These are phyloP conservation scores for Prunus dulcis DNA, from an alignment of 306 rosid genomes.

Conservation along the genomic window DNA sequence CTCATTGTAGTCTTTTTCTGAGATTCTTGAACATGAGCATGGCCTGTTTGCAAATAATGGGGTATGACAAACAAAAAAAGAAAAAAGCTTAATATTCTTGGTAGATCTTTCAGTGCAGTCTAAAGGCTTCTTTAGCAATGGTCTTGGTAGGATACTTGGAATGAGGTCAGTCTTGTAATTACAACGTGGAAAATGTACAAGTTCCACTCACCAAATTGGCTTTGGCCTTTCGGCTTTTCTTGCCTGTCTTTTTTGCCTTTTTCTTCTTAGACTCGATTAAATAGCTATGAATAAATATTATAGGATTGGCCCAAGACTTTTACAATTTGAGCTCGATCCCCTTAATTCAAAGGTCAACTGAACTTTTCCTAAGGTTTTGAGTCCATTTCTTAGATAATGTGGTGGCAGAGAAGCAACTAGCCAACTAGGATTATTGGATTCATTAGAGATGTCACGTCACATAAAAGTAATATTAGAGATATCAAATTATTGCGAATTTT, in stretches of 20 bases:
- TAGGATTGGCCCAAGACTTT: not conserved
- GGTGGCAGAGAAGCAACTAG: not conserved
- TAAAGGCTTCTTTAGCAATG: not conserved
- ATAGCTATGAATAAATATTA: not conserved
- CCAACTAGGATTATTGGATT: constrained; percentile 3
- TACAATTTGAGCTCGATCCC: too few species aligned
- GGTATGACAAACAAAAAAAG: constrained; percentile 1
- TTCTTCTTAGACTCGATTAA: not conserved
- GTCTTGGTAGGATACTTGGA: constrained; percentile 17
- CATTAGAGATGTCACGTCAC: not conserved
- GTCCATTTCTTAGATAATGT: not conserved
- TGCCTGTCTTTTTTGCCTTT: not conserved
- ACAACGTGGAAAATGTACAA: constrained; percentile 11
- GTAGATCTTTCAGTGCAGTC: constrained; percentile 5
- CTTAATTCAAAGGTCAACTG: constrained; percentile 5
- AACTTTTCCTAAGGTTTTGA: not conserved
- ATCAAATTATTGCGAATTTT: too few species aligned
- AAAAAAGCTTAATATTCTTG: constrained; percentile 5
- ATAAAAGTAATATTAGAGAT: not conserved
- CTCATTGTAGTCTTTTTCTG: constrained; percentile 3
- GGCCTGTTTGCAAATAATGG: not conserved
- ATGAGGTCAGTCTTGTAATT: constrained; percentile 8
- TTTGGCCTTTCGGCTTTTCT: not conserved
- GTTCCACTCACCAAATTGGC: constrained; percentile 23
- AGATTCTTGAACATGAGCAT: constrained; percentile 14